These are phyloP conservation scores for Pseudozyma pruni DNA, from an alignment of 1,284 basidiomycete genomes.

Conservation along the genomic window DNA sequence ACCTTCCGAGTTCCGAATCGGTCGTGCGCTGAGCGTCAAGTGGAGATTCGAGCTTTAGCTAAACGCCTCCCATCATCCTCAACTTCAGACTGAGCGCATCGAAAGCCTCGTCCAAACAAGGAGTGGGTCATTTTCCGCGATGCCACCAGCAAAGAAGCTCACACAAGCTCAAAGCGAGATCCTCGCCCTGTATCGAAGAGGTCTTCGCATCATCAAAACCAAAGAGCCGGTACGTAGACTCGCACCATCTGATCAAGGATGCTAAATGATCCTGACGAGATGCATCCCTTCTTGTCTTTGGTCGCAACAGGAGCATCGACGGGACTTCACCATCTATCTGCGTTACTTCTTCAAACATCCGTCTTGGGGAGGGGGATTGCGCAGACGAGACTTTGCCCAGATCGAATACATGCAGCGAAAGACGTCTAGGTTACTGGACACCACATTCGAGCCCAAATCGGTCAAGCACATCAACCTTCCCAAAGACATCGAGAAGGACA, in stretches of 20 bases:
- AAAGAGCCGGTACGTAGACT: slow-evolving; percentile 54
- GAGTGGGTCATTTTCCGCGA: too few relatives aligned
- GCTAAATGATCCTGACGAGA: too few relatives aligned
- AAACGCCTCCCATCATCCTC: not conserved
- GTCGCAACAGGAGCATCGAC: slow-evolving; percentile 46
- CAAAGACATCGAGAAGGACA: slow-evolving; percentile 39
- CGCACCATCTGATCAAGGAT: too few relatives aligned
- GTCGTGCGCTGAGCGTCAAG: too few relatives aligned
- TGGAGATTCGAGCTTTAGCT: slow-evolving; percentile 20
- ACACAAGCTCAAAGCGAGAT: slow-evolving; percentile 58
- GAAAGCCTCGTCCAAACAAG: not conserved
- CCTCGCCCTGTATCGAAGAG: slow-evolving; percentile 57
- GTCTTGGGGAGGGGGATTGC: slow-evolving; percentile 58
- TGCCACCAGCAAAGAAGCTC: slow-evolving; percentile 35
- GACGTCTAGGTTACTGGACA: slow-evolving; percentile 54
- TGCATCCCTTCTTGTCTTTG: too few relatives aligned
- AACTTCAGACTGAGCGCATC: too few relatives aligned
- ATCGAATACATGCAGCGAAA: slow-evolving; percentile 66
- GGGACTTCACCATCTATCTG: slow-evolving; percentile 63
- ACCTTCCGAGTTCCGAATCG: slow-evolving; percentile 10
- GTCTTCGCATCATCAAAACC: slow-evolving; percentile 56
- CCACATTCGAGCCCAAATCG: slow-evolving; percentile 55
- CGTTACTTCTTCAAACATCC: slow-evolving; percentile 66
- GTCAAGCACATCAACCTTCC: slow-evolving; percentile 60
- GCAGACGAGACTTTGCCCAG: slow-evolving; percentile 60